These are phyloP conservation scores for Aspergillus sclerotioniger DNA, from an alignment of 495 filamentous ascomycete species.

Conservation along the genomic window DNA sequence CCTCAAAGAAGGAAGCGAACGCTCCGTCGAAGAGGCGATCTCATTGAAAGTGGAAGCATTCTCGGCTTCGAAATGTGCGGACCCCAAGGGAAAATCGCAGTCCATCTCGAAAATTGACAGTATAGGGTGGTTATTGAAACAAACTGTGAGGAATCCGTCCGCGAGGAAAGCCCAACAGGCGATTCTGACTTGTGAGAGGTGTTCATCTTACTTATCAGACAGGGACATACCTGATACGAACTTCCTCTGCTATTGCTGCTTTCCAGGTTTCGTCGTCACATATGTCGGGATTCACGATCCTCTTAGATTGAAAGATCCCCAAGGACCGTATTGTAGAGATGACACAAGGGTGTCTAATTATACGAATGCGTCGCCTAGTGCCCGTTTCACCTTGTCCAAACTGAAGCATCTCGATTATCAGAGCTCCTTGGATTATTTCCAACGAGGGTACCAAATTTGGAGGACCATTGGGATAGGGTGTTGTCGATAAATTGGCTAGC, in stretches of 20 bases:
- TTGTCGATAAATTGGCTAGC: constrained; percentile 22
- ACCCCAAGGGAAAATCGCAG: constrained; percentile 37
- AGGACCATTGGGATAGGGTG: constrained; percentile 10
- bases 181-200: constrained; percentile 20
- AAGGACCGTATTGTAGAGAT: constrained; percentile 36
- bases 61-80: constrained; percentile 39
- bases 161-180: constrained; percentile 39
- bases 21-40: constrained; percentile 13
- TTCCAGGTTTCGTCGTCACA: constrained; percentile 30
- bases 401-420: constrained; percentile 43
- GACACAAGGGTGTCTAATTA: constrained; percentile 38
- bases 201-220: background rate
- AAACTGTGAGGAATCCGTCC: constrained; percentile 41
- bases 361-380: constrained; percentile 37
- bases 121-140: constrained; percentile 38
- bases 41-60: constrained; percentile 28
- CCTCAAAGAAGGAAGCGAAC: constrained; percentile 25
- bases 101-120: constrained; percentile 39
- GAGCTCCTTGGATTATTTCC: constrained; percentile 34
- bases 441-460: constrained; percentile 19
- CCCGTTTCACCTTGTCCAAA: constrained; percentile 34
- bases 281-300: constrained; percentile 14
- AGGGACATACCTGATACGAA: constrained; percentile 31
- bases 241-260: constrained; percentile 32
- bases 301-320: constrained; percentile 31